Conservation (phyloP, 1,139 yeast species). For the Ogataea hybrid region DNA sequence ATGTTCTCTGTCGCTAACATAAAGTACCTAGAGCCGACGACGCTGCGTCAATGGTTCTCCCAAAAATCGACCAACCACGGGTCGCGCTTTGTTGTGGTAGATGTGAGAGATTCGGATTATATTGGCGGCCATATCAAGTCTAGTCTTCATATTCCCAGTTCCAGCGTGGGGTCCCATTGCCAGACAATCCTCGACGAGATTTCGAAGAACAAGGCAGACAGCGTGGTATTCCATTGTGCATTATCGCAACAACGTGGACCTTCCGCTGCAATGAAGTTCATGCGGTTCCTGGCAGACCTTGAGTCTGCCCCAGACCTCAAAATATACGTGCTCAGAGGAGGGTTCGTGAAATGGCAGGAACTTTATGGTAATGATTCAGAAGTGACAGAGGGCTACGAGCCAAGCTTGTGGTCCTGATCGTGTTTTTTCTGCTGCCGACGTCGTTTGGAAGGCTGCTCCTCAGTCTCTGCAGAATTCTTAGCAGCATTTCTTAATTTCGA, state of each 20-base stretch:
- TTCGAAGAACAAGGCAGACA: constrained; percentile 38
- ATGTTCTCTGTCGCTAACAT: constrained; percentile 32
- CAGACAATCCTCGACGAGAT: constrained; percentile 43
- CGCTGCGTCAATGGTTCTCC: constrained; percentile 46
- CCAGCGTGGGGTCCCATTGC: constrained; percentile 42
- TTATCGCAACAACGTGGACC: constrained; percentile 92
- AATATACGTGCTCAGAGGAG: constrained; percentile 77
- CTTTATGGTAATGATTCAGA: constrained; percentile 62
- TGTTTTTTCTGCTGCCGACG: constrained; percentile 3
- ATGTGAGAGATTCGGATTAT: constrained; percentile 83
- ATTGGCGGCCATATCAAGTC: constrained; percentile 73
- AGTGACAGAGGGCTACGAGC: constrained; percentile 67
- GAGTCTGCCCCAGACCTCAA: constrained; percentile 36
- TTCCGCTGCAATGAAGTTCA: constrained; percentile 66
- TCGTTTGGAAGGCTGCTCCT: neutral
- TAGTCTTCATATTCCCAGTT: constrained; percentile 62
- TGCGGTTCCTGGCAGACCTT: constrained; percentile 47
- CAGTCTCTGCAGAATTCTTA: neutral
- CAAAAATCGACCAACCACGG: constrained; percentile 38
- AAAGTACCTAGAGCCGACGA: constrained; percentile 44
- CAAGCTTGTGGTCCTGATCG: constrained; percentile 49
- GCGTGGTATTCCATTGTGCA: constrained; percentile 87
- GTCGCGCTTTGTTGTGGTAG: constrained; percentile 63
- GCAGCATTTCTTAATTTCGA: constrained; percentile 40
- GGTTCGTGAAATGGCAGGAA: constrained; percentile 82